Evolutionary conservation across 306 rosid species (phyloP).

Genomic region (Sophora flavescens): DNA sequence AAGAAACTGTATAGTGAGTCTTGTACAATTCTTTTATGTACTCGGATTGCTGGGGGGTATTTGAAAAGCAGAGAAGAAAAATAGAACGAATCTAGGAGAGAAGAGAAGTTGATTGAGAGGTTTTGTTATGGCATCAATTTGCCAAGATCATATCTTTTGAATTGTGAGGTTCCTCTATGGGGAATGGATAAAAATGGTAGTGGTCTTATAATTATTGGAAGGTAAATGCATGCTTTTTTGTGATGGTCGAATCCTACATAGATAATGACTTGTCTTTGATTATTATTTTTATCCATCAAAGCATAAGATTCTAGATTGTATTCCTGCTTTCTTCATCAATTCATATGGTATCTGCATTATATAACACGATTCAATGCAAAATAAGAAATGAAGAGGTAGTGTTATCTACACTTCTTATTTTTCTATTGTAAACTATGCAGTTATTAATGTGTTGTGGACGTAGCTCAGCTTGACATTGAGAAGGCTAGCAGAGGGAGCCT

Average conservation of each 20-base stretch:
- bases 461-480: no score
- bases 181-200: no score
- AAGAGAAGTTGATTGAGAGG: background rate
- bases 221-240: background rate
- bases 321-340: background rate
- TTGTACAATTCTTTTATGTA: constrained; percentile 32
- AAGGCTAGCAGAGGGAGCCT: no score
- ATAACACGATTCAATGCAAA: no score
- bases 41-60: constrained; percentile 33
- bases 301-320: background rate
- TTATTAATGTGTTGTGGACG: no score
- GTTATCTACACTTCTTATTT: no score
- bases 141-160: constrained; percentile 16
- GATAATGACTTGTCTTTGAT: constrained; percentile 7
- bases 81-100: constrained; percentile 17
- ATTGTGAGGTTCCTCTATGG: background rate
- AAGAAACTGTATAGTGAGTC: background rate
- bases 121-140: constrained; percentile 1
- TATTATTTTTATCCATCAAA: background rate
- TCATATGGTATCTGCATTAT: no score
- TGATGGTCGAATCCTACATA: background rate
- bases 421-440: no score
- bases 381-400: no score
- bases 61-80: constrained; percentile 31
- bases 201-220: no score